Conservation (phyloP, 441 rosid genomes). For the Pelargonium citronellum region DNA sequence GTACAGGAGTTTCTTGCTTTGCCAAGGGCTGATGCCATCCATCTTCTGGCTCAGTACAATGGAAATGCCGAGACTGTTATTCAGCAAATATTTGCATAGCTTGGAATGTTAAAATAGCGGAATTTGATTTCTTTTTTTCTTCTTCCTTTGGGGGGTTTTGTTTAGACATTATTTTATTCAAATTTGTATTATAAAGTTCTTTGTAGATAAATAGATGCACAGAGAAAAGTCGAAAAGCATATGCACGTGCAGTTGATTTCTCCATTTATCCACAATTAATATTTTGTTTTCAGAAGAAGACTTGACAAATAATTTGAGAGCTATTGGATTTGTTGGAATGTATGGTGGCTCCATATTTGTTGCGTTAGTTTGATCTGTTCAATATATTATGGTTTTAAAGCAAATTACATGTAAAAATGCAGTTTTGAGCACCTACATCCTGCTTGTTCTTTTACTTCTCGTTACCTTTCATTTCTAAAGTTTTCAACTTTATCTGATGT, state of each 20-base stretch:
- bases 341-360: no score
- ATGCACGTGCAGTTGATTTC: neutral
- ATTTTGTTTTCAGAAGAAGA: no score
- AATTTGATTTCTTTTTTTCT: neutral
- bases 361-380: no score
- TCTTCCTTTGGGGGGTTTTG: neutral
- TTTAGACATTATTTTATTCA: neutral
- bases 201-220: neutral
- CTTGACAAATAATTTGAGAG: no score
- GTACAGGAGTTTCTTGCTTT: conserved; percentile 93
- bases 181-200: neutral
- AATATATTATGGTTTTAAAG: no score
- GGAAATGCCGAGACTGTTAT: conserved; percentile 83
- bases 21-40: conserved; percentile 94
- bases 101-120: neutral
- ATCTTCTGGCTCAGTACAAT: conserved; percentile 76
- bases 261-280: no score
- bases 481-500: no score
- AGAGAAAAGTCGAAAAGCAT: neutral
- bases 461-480: no score
- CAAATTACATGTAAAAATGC: no score
- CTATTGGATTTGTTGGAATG: no score
- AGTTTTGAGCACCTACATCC: no score
- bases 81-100: conserved; percentile 68
- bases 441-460: no score